Evolutionary conservation across 305 asterid species (phyloP), one percentile per base, ranked within the genome.

Genomic region (Salvia sclarea): DNA sequence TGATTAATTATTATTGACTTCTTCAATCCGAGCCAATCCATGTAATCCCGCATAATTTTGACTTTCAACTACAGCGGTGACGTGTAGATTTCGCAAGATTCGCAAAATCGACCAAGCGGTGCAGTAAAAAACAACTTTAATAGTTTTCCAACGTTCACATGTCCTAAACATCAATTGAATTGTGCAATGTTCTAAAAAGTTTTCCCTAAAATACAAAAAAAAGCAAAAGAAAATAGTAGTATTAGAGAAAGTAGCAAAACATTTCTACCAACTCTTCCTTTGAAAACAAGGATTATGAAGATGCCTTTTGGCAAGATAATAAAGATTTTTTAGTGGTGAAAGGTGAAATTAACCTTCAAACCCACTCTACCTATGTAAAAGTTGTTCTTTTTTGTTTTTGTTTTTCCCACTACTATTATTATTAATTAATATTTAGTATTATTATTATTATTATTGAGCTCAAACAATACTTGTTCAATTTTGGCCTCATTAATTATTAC

Each of bases 211-310:
- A 25, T 6, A 12, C 3, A 11, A 13, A 5, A 22, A 24, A 12
- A 5, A 1, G 12, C 1, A 9, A 12, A 61, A 16, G 3, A 38
- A 61, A 40, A 35, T 0, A 5, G n/a, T n/a, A 5, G 43, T 3
- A 48, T 2, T 12, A 28, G 10, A 12, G 17, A 3, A 7, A 58
- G 41, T 24, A 40, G 16, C 33, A 53, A 38, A 54, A 38, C 37
- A 69, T 8, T 57, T 45, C 30, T 53, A 66, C 64, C 79, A 20
- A 75, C 61, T 70, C 80, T 75, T 67, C 69, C 80, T 75, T 79
- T 58, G 63, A 79, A 67, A 6, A 62, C 70, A 71, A 71, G 82
- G 68, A 41, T 75, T 70, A 66, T 41, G 47, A 61, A 79, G 83
- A 75, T 75, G 75, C 80, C 48, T 75, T 79, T 62, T 68, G 66